phyloP scores from a whole-genome alignment of 768 basidiomycete genomes.

The Leccinellum rugosiceps region DNA sequence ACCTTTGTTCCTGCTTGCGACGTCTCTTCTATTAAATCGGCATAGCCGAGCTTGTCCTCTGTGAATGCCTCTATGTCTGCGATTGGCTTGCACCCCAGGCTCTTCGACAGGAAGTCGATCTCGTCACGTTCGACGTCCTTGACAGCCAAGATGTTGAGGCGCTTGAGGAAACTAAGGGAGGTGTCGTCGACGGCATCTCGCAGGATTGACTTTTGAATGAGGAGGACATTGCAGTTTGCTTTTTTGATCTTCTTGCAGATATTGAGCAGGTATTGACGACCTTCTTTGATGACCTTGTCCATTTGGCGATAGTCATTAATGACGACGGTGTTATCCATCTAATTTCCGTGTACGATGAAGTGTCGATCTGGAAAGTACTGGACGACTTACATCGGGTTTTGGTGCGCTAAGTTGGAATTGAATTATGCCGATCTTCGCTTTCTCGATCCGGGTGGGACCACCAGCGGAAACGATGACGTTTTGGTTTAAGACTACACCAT shows the following conservation, averaged over 20 bases:
- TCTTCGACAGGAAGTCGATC: conserved; percentile 95
- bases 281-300: conserved; percentile 99
- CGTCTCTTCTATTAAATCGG: conserved; percentile 91
- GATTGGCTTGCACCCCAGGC: conserved; percentile 91
- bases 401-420: conserved; percentile 98
- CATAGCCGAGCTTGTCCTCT: conserved; percentile 96
- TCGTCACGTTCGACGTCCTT: conserved; percentile 99
- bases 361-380: background rate
- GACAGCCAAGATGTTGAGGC: conserved; percentile 92
- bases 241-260: conserved; percentile 99
- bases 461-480: conserved; percentile 88
- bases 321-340: conserved; percentile 99
- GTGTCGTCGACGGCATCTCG: conserved; percentile 99
- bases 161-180: conserved; percentile 95
- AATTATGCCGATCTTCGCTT: conserved; percentile 96
- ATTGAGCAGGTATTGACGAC: conserved; percentile 95
- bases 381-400: conserved; percentile 83
- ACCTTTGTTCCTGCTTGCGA: conserved; percentile 83
- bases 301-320: conserved; percentile 99
- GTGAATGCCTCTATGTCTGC: conserved; percentile 98
- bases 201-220: conserved; percentile 99
- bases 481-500: conserved; percentile 97
- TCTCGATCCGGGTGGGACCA: conserved; percentile 93
- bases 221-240: conserved; percentile 97
- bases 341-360: conserved; percentile 2